Evolutionary conservation across 495 filamentous ascomycete species (phyloP), one percentile per base, ranked within the genome.

Genomic region (Aspergillus conjunctus): DNA sequence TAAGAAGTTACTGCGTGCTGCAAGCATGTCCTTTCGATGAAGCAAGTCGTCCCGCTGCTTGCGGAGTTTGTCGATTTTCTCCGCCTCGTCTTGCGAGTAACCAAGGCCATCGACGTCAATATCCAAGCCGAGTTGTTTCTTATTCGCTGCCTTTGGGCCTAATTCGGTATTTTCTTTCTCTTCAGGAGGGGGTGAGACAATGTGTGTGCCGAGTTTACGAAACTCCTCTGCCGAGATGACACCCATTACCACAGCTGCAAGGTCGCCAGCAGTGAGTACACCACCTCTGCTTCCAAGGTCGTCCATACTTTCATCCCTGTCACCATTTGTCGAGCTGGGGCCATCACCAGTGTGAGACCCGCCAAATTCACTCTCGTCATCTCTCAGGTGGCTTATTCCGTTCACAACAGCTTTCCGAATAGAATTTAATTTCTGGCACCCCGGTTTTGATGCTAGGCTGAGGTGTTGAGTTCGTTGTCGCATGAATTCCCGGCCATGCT

Each of bases 111-210:
- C 60, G 37, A 65, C 58, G 34, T 73, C 61, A 56, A 72, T 59
- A 32, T 77, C 76, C 9, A 77, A 60, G 8, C 67, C 87, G 66
- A 94, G 88, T 60, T 93, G 90, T 53, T 91, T 91, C 73, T 89
- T 87, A 37, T 81, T 83, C 65, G 91, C 86, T 69, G 87, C 87
- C 71, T 69, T 67, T 4, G 48, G 54, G 30, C 62, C 58, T 3
- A 31, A 31, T 10, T 56, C 53, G 7, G 60, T 60, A n/a, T 59
- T 60, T 11, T 65, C 58, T 7, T 62, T 48, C 9, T 74, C 69
- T 55, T 70, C 58, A 0, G 73, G 70, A 15, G 78, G 73, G 31
- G 74, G 70, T 4, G 77, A 71, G 15, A 82, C 64, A n/a, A 81
- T 77, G 22, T 67, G 69, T 46, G 85, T 75, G 45, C 88, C 88